These are phyloP conservation scores for Phytopythium helicoides DNA, from an alignment of 352 stramenopile species.

Conservation along the genomic window DNA sequence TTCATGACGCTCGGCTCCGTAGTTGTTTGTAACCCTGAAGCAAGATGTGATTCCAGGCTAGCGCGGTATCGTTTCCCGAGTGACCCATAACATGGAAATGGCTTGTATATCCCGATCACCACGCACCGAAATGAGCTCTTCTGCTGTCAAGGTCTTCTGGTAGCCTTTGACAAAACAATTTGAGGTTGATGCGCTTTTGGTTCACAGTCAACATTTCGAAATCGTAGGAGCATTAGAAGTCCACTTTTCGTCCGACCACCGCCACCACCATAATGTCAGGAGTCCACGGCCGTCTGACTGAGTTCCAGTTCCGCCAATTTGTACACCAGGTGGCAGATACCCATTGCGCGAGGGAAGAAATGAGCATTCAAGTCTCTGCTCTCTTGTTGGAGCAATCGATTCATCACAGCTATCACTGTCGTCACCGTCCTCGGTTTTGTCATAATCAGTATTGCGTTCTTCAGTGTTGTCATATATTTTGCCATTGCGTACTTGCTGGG, in stretches of 20 bases:
- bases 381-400: not conserved
- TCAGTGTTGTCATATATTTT: too few relatives aligned
- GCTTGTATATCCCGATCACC: too few relatives aligned
- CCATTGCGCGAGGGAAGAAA: not conserved
- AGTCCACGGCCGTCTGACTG: not conserved
- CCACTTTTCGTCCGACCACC: not conserved
- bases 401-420: not conserved
- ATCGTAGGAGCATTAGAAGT: not conserved
- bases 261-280: constrained; percentile 3
- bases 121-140: too few relatives aligned
- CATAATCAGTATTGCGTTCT: not conserved
- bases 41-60: too few relatives aligned
- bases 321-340: not conserved
- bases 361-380: not conserved
- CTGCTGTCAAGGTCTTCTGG: too few relatives aligned
- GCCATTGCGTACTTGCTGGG: too few relatives aligned
- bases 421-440: not conserved
- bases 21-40: too few relatives aligned
- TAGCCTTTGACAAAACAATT: not conserved
- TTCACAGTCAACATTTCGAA: not conserved
- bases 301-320: not conserved
- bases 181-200: not conserved
- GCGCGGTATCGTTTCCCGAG: too few relatives aligned
- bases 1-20: too few relatives aligned
- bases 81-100: too few relatives aligned